Base-by-base conservation (phyloP, 75 land plant genomes). In the Pseudotsuga menziesii region DNA sequence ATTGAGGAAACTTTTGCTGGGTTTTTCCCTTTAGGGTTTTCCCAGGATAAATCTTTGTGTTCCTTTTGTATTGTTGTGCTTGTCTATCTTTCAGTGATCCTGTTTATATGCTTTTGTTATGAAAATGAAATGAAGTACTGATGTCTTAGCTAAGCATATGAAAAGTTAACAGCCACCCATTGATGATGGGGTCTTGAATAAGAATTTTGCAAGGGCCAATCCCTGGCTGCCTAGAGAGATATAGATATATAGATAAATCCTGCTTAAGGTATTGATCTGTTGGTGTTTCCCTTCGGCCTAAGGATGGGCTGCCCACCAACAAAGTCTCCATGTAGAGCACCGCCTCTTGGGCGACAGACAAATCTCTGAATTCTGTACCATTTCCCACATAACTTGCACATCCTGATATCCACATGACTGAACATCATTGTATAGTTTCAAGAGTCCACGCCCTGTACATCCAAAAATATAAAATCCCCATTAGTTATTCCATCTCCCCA, bases 381-480 rank as follows among this genome's bases (percentile, higher is more conserved):
- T 79, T 36, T 79, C 80, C 80, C 80, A 79, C 80, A 79, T 79
- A 29, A 79, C 66, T 36, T 79, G 77, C 20, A 79, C 76, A 36
- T 79, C 80, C 20, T 73, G 61, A 41, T 79, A 79, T 55, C 72
- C 80, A 61, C 80, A 79, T 41, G 77, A 58, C 6, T 79, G 80
- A 14, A 79, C 76, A 73, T 79, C 80, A 41, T 79, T 71, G 41
- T 58, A 36, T 22, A 79, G 80, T 56, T 79, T 79, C 59, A 79
- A 58, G n/a, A 79, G 75, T n/a, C 80, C 80, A 56, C 85, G 80
- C 27, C 75, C 85, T 83, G 85, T 52, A 5, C 11, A 48, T 9
- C 12, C 12, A 48, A 48, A 48, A 48, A 48, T 48, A 48, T 48
- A 48, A 48, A 48, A 48, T 48, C 54, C 54, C 54, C 54, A 48